phyloP scores from a whole-genome alignment of 805 yeast genomes.

The Metschnikowia noctiluminum region DNA sequence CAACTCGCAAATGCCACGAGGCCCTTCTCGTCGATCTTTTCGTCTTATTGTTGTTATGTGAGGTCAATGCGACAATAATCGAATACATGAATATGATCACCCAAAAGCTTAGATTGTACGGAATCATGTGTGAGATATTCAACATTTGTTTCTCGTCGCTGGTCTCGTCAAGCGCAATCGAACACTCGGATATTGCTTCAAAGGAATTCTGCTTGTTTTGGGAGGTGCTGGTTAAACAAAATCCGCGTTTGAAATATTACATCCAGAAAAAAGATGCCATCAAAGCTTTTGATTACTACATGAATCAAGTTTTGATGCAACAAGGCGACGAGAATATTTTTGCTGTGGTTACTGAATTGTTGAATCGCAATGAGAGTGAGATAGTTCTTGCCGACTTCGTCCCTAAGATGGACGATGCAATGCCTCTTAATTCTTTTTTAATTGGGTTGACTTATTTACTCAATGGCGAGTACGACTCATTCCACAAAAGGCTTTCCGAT shows the following conservation, averaged over 20 bases:
- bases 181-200: slow-evolving; percentile 13
- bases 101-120: slow-evolving; percentile 25
- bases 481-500: slow-evolving; percentile 22
- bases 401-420: slow-evolving; percentile 16
- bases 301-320: slow-evolving; percentile 11
- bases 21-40: slow-evolving; percentile 27
- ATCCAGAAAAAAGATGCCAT: slow-evolving; percentile 19
- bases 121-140: slow-evolving; percentile 23
- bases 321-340: slow-evolving; percentile 8
- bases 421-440: slow-evolving; percentile 26
- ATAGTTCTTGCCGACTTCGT: slow-evolving; percentile 12
- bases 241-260: slow-evolving; percentile 18
- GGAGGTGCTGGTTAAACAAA: slow-evolving; percentile 23
- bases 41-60: slow-evolving; percentile 32
- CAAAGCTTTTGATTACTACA: slow-evolving; percentile 28
- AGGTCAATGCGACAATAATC: slow-evolving; percentile 26
- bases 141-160: slow-evolving; percentile 23
- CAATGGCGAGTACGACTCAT: slow-evolving; percentile 25
- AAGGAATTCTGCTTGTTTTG: slow-evolving; percentile 31
- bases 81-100: slow-evolving; percentile 23
- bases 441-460: slow-evolving; percentile 34
- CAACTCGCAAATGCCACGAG: slow-evolving; percentile 28
- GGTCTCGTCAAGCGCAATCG: slow-evolving; percentile 15
- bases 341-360: slow-evolving; percentile 13
- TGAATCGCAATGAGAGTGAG: slow-evolving; percentile 14